Evolutionary conservation across 2,329 filamentous ascomycete species (phyloP).

Genomic region (Penicillium olsonii): DNA sequence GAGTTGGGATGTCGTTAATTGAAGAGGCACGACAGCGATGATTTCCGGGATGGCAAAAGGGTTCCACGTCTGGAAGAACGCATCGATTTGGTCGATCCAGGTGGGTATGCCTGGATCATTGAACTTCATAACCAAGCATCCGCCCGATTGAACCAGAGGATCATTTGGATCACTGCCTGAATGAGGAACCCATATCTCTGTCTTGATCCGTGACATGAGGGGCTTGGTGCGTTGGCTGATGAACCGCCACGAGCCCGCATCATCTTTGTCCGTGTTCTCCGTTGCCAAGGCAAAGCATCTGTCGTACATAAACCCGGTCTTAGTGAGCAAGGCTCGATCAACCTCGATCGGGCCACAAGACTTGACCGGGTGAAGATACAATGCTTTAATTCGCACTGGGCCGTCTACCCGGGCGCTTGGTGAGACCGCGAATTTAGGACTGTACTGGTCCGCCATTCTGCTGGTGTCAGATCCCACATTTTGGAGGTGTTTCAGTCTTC

Average conservation of each 20-base stretch:
- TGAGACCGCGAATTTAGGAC: slow-evolving; percentile 1
- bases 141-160: slow-evolving; percentile 16
- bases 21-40: slow-evolving; percentile 14
- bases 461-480: background rate
- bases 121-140: slow-evolving; percentile 19
- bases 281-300: slow-evolving; percentile 23
- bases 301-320: slow-evolving; percentile 24
- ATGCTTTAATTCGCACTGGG: slow-evolving; percentile 17
- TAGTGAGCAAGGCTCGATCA: slow-evolving; percentile 19
- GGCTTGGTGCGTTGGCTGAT: slow-evolving; percentile 29
- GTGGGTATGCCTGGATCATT: slow-evolving; percentile 9
- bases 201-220: slow-evolving; percentile 20
- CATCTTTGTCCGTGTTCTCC: slow-evolving; percentile 2
- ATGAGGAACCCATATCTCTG: slow-evolving; percentile 22
- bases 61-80: slow-evolving; percentile 14
- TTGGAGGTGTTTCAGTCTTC: slow-evolving; percentile 1
- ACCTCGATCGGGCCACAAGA: slow-evolving; percentile 24
- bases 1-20: slow-evolving; percentile 1
- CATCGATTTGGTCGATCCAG: slow-evolving; percentile 9
- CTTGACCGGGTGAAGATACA: slow-evolving; percentile 26
- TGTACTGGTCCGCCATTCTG: slow-evolving; percentile 14
- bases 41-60: slow-evolving; percentile 10
- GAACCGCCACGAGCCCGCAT: slow-evolving; percentile 18
- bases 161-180: slow-evolving; percentile 9
- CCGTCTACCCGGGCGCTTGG: background rate